Evolutionary conservation across 768 basidiomycete genomes (phyloP).

Genomic region (Suillus ampliporus): DNA sequence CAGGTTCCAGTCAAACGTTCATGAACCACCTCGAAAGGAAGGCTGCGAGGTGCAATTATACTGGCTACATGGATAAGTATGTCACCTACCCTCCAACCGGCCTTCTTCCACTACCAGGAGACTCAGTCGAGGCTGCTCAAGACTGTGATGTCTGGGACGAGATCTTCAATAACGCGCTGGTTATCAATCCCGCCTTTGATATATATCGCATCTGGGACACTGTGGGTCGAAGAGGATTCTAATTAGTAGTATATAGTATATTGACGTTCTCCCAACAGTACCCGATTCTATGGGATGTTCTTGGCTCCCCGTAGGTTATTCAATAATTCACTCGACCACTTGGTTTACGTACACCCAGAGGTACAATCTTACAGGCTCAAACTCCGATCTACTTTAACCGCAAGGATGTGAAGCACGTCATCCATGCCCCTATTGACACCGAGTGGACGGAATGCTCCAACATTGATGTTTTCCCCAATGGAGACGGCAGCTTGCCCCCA

Average conservation of each 20-base stretch:
- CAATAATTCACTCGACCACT: neutral
- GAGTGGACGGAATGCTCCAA: conserved; percentile 70
- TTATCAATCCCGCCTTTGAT: conserved; percentile 77
- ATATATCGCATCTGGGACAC: conserved; percentile 81
- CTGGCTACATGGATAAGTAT: conserved; percentile 63
- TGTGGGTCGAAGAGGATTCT: conserved; percentile 29
- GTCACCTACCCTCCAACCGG: conserved; percentile 75
- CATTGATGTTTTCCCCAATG: conserved; percentile 62
- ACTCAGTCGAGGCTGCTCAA: conserved; percentile 46
- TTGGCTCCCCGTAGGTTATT: conserved; percentile 72
- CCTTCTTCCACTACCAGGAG: conserved; percentile 68
- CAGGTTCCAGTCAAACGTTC: conserved; percentile 58
- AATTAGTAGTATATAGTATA: neutral
- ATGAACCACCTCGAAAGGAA: conserved; percentile 59
- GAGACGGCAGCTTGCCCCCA: conserved; percentile 66
- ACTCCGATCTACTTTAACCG: conserved; percentile 75
- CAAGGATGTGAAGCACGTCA: conserved; percentile 63
- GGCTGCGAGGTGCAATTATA: conserved; percentile 63
- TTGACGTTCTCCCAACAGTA: conserved; percentile 36
- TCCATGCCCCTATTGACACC: conserved; percentile 69
- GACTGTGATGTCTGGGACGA: conserved; percentile 74
- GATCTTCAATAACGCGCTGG: conserved; percentile 65
- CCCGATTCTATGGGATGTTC: conserved; percentile 79
- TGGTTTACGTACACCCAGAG: conserved; percentile 40
- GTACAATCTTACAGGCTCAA: conserved; percentile 60